These are phyloP conservation scores for Amanita jacksonii DNA, from an alignment of 768 basidiomycete species.

Conservation along the genomic window DNA sequence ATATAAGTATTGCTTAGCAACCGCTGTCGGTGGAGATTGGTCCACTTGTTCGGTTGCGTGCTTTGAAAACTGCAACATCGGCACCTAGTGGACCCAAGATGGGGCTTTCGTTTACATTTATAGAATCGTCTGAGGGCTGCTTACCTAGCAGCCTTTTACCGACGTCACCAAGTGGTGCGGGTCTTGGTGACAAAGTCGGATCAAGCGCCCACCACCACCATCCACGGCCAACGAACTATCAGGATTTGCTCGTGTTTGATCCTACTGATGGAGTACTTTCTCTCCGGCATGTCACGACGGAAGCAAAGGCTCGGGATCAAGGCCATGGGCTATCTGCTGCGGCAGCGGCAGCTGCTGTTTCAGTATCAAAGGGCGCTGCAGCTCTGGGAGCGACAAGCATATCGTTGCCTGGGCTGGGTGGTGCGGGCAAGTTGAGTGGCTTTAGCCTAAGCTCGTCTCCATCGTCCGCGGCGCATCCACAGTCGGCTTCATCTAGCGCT, in stretches of 20 bases:
- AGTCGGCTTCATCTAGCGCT: constrained; percentile 4
- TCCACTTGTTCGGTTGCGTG: constrained; percentile 48
- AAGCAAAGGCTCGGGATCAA: constrained; percentile 22
- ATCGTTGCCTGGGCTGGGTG: constrained; percentile 48
- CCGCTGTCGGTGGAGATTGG: constrained; percentile 42
- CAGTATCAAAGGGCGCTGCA: constrained; percentile 12
- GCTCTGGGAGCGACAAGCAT: constrained; percentile 41
- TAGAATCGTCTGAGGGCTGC: constrained; percentile 26
- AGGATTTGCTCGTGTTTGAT: constrained; percentile 65
- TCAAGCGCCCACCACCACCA: constrained; percentile 21
- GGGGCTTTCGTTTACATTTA: constrained; percentile 49
- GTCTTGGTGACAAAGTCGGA: constrained; percentile 13
- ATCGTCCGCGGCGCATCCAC: neutral
- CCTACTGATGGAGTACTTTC: constrained; percentile 45
- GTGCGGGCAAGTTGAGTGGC: constrained; percentile 27
- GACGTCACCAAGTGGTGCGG: constrained; percentile 2
- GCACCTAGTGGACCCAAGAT: constrained; percentile 22
- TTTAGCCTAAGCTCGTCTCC: constrained; percentile 2
- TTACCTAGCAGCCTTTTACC: constrained; percentile 31
- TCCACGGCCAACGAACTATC: constrained; percentile 37
- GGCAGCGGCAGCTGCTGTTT: constrained; percentile 17
- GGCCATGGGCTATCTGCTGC: too few species aligned
- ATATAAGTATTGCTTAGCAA: constrained; percentile 29
- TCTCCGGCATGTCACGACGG: constrained; percentile 43
- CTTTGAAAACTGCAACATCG: constrained; percentile 17